A percentile compares a stretch with the other conserved stretches of the same genome.
Conservation (phyloP, 192 early-diverging fungal genomes). For the Rhizoclosmatium sp. region DNA sequence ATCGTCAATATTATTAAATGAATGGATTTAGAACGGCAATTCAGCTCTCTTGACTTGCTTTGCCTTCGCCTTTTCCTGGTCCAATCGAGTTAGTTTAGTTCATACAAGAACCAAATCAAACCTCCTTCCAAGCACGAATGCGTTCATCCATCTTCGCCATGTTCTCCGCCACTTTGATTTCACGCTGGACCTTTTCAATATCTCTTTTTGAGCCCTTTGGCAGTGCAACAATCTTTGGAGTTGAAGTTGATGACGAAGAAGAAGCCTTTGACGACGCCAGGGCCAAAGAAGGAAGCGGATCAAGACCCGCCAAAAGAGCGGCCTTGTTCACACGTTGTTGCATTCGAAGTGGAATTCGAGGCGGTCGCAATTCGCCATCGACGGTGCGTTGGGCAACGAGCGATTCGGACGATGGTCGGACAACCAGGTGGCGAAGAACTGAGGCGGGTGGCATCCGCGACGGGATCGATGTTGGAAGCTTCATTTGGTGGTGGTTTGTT, state of each 20-base stretch:
- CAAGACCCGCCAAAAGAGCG: slow-evolving; percentile 49
- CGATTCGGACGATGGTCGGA: slow-evolving; percentile 45
- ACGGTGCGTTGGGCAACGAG: slow-evolving; percentile 27
- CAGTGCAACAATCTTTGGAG: not conserved
- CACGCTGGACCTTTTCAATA: slow-evolving; percentile 8
- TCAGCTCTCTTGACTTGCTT: slow-evolving; percentile 42
- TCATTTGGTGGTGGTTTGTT: slow-evolving; percentile 17
- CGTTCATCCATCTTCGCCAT: slow-evolving; percentile 53
- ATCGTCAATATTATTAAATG: not conserved
- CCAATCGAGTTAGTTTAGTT: not conserved
- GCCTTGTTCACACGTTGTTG: slow-evolving; percentile 53
- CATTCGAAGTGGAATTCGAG: slow-evolving; percentile 44
- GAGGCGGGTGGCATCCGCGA: slow-evolving; percentile 52
- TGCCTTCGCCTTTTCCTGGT: slow-evolving; percentile 45
- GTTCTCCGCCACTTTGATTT: slow-evolving; percentile 53
- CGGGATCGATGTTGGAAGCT: slow-evolving; percentile 38
- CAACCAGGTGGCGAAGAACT: slow-evolving; percentile 55
- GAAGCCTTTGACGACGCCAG: slow-evolving; percentile 6
- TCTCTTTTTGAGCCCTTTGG: not conserved
- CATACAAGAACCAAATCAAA: slow-evolving; percentile 18
- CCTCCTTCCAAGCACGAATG: slow-evolving; percentile 50
- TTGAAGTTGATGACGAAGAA: not conserved
- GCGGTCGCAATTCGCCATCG: slow-evolving; percentile 46
- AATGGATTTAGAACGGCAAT: slow-evolving; percentile 45
- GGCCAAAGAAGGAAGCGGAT: slow-evolving; percentile 38